A percentile compares a stretch with the other conserved stretches of the same genome.
Evolutionary conservation across 805 yeast species (phyloP).

Genomic region (Nematodospora valgi): DNA sequence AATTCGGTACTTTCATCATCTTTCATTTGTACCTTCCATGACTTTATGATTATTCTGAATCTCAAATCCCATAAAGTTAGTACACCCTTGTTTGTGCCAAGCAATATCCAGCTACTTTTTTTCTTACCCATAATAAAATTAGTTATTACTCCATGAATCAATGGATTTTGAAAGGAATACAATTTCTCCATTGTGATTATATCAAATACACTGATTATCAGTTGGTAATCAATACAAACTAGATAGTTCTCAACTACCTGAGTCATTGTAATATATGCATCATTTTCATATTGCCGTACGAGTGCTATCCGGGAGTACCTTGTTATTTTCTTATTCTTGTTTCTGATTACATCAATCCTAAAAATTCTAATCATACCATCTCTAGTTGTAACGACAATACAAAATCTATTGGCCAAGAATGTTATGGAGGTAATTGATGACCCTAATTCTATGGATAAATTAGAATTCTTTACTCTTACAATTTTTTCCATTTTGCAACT

Average conservation of each 20-base stretch:
- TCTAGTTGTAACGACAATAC: constrained; percentile 53
- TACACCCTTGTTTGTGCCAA: constrained; percentile 75
- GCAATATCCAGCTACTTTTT: constrained; percentile 56
- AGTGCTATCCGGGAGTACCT: constrained; percentile 25
- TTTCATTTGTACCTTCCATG: constrained; percentile 63
- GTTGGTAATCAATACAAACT: constrained; percentile 49
- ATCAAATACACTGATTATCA: constrained; percentile 53
- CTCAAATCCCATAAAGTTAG: constrained; percentile 81
- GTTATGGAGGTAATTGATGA: constrained; percentile 47
- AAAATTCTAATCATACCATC: constrained; percentile 45
- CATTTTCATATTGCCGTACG: constrained; percentile 39
- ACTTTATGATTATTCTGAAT: constrained; percentile 55
- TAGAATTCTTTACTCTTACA: constrained; percentile 46
- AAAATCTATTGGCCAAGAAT: constrained; percentile 53
- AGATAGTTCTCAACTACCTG: constrained; percentile 41
- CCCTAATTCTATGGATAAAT: constrained; percentile 44
- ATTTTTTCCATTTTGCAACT: constrained; percentile 59
- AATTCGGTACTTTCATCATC: constrained; percentile 3
- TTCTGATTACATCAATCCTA: constrained; percentile 29
- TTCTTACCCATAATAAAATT: constrained; percentile 54
- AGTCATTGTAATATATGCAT: constrained; percentile 44
- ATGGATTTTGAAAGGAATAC: constrained; percentile 48
- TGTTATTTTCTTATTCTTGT: constrained; percentile 27
- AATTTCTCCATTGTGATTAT: constrained; percentile 50
- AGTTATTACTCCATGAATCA: constrained; percentile 63